Conservation (phyloP, 2,329 filamentous ascomycete genomes). For the Neoascochyta sp. region DNA sequence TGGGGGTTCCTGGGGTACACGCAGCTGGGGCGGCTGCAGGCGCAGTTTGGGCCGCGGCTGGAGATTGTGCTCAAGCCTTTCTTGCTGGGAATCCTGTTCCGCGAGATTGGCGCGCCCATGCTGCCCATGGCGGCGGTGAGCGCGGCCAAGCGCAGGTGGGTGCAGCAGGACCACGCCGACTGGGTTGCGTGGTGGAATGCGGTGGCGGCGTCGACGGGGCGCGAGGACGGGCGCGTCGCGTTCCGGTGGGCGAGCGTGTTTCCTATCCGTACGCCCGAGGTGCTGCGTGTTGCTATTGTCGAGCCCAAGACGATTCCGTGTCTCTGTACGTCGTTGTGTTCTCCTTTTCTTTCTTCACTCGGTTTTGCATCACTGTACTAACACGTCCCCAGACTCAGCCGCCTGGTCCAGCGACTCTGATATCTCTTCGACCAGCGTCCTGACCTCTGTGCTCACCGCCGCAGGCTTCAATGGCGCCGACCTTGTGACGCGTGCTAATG, state of each 20-base stretch:
- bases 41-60: conserved; percentile 21
- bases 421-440: conserved; percentile 24
- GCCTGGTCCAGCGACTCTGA: conserved; percentile 34
- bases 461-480: conserved; percentile 24
- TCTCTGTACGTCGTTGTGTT: conserved; percentile 26
- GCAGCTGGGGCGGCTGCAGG: conserved; percentile 26
- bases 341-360: neutral
- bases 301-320: conserved; percentile 19
- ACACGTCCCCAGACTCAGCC: conserved; percentile 24
- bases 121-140: conserved; percentile 25
- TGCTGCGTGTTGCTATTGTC: conserved; percentile 29
- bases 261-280: conserved; percentile 34
- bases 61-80: conserved; percentile 34
- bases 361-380: conserved; percentile 1
- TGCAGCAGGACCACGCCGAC: conserved; percentile 29
- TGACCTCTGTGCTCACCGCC: conserved; percentile 21
- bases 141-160: conserved; percentile 23
- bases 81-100: conserved; percentile 32
- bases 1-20: conserved; percentile 37
- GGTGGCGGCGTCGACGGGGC: conserved; percentile 25
- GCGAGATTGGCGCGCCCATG: conserved; percentile 36
- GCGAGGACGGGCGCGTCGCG: conserved; percentile 19
- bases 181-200: conserved; percentile 35
- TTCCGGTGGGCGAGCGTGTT: conserved; percentile 33
- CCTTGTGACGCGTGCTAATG: conserved; percentile 25